These are phyloP conservation scores for Prunus padus DNA, from an alignment of 306 rosid species.

Conservation along the genomic window DNA sequence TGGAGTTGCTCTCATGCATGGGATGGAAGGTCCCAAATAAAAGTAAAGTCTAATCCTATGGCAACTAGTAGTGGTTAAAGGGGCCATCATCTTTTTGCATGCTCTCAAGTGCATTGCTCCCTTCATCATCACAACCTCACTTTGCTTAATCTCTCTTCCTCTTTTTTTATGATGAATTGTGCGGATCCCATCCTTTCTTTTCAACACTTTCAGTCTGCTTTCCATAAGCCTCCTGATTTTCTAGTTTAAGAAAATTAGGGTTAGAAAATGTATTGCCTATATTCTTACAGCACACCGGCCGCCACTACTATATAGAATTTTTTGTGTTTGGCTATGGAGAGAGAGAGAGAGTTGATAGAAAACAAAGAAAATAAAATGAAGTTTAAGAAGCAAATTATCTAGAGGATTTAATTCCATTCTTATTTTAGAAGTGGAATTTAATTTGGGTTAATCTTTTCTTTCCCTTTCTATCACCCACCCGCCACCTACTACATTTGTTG, in stretches of 20 bases:
- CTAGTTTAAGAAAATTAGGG: neutral
- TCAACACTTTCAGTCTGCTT: conserved; percentile 34
- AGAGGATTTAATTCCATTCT: neutral
- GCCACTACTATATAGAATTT: neutral
- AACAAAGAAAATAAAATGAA: neutral
- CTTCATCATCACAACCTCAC: conserved; percentile 59
- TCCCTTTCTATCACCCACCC: neutral
- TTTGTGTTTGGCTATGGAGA: neutral
- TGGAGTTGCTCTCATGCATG: too few species aligned
- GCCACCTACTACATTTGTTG: neutral
- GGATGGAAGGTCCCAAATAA: conserved; percentile 33
- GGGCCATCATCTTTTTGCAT: conserved; percentile 47
- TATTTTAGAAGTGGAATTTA: neutral
- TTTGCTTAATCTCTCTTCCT: conserved; percentile 29
- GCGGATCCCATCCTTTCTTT: conserved; percentile 32
- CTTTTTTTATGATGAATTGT: conserved; percentile 15
- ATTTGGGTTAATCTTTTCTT: neutral
- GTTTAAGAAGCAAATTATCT: neutral
- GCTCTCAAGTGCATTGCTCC: conserved; percentile 53
- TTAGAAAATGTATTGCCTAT: neutral
- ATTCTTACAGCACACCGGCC: conserved; percentile 5
- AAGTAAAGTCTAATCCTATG: conserved; percentile 36
- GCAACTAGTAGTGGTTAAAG: conserved; percentile 44
- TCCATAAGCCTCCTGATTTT: neutral
- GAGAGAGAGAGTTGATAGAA: neutral